Percentiles rank a stretch among this genome's conserved stretches.
Conservation (phyloP, 2,329 filamentous ascomycete species). For the Ambrosiella beaveri region DNA sequence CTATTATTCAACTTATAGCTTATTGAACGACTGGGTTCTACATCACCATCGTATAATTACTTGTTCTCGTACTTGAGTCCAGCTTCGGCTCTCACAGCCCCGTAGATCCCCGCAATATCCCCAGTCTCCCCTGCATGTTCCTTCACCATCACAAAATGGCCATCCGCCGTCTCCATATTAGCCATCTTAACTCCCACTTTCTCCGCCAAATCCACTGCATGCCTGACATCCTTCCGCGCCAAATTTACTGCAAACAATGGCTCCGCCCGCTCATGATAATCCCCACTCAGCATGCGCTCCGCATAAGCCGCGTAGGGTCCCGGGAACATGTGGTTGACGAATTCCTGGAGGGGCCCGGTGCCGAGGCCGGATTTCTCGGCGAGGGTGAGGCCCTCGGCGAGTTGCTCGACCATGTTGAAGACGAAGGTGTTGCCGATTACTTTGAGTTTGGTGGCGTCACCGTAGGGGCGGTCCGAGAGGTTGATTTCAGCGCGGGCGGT, state of each 20-base stretch:
- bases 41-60: neutral
- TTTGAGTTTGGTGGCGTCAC: conserved; percentile 56
- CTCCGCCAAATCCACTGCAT: conserved; percentile 52
- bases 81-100: conserved; percentile 54
- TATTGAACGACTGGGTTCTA: neutral
- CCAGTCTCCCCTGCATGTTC: conserved; percentile 50
- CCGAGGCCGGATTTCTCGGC: conserved; percentile 71
- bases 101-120: conserved; percentile 72
- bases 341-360: conserved; percentile 48
- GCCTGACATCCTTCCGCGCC: conserved; percentile 64
- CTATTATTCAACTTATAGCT: neutral
- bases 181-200: conserved; percentile 43
- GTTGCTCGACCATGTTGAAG: conserved; percentile 61
- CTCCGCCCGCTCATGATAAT: conserved; percentile 58
- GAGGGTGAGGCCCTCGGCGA: conserved; percentile 61
- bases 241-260: conserved; percentile 74
- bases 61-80: conserved; percentile 57
- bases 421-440: conserved; percentile 78
- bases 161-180: conserved; percentile 49
- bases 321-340: conserved; percentile 57
- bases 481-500: conserved; percentile 53
- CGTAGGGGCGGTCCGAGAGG: conserved; percentile 49
- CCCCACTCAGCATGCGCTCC: conserved; percentile 53
- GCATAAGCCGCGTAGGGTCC: conserved; percentile 62
- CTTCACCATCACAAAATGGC: conserved; percentile 51